Evolutionary conservation across 2,329 filamentous ascomycete species (phyloP).

Genomic region (Colletotrichum plurivorum): DNA sequence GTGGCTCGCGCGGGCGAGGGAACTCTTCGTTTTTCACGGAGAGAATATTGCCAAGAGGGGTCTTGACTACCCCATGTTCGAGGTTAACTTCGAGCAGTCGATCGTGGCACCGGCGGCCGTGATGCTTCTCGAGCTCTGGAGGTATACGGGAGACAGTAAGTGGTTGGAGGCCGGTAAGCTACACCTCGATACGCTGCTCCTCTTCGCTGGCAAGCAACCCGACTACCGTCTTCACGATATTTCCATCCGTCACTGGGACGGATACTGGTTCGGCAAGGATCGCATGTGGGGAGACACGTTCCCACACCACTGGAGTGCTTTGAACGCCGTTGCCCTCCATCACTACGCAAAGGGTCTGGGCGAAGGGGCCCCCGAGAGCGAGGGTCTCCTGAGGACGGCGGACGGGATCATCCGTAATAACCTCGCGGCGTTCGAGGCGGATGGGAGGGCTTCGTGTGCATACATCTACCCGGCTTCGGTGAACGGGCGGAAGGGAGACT

Average conservation of each 20-base stretch:
- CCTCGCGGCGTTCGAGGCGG: conserved; percentile 22
- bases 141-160: conserved; percentile 56
- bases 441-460: conserved; percentile 28
- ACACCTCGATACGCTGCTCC: conserved; percentile 24
- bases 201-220: conserved; percentile 33
- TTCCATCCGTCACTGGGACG: conserved; percentile 36
- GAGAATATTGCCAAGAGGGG: conserved; percentile 4
- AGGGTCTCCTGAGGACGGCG: neutral
- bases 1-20: neutral
- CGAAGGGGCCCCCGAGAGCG: neutral
- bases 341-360: conserved; percentile 14
- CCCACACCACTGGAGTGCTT: conserved; percentile 32
- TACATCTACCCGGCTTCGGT: conserved; percentile 33
- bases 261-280: conserved; percentile 37
- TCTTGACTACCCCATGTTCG: conserved; percentile 12
- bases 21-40: conserved; percentile 9
- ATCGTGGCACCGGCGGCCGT: conserved; percentile 35
- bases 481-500: conserved; percentile 18
- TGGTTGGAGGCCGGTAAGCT: conserved; percentile 48
- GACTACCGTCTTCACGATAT: conserved; percentile 35
- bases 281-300: conserved; percentile 36
- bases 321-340: conserved; percentile 29
- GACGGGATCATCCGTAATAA: conserved; percentile 20
- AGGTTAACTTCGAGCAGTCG: conserved; percentile 38
- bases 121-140: conserved; percentile 63